A percentile compares a stretch with the other conserved stretches of the same genome.
Evolutionary conservation across 2,329 filamentous ascomycete genomes (phyloP).

Genomic region (Dothideomycetidae sp.): DNA sequence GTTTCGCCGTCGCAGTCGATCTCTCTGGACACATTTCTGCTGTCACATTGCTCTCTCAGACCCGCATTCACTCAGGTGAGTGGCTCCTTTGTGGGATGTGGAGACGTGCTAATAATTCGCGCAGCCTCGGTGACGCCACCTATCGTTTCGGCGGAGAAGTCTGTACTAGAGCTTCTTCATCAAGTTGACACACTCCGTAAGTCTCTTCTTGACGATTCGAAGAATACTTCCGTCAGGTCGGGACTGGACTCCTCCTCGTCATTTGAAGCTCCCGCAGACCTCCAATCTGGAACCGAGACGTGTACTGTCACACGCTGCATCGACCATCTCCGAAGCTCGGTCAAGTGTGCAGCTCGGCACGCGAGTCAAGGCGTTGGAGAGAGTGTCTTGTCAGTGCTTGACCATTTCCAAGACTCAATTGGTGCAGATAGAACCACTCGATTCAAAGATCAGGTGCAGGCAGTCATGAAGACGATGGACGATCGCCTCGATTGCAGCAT

Average conservation of each 20-base stretch:
- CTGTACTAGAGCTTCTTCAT: neutral
- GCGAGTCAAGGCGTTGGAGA: neutral
- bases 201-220: neutral
- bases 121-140: too few species aligned
- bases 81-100: too few species aligned
- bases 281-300: too few species aligned
- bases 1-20: conserved; percentile 3
- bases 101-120: too few species aligned
- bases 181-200: neutral
- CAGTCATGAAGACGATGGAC: neutral
- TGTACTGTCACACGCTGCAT: neutral
- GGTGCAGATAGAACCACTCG: neutral
- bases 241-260: too few species aligned
- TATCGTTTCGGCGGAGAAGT: too few species aligned
- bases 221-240: too few species aligned
- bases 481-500: neutral
- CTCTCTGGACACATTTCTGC: conserved; percentile 6
- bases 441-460: neutral
- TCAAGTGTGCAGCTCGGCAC: neutral
- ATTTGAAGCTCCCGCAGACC: too few species aligned
- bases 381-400: neutral
- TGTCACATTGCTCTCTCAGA: conserved; percentile 9
- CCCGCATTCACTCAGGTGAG: neutral
- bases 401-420: neutral
- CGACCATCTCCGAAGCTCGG: neutral